Evolutionary conservation across 805 yeast genomes (phyloP), one percentile per base, ranked within the genome.

Genomic region (Torulaspora microellipsoides): DNA sequence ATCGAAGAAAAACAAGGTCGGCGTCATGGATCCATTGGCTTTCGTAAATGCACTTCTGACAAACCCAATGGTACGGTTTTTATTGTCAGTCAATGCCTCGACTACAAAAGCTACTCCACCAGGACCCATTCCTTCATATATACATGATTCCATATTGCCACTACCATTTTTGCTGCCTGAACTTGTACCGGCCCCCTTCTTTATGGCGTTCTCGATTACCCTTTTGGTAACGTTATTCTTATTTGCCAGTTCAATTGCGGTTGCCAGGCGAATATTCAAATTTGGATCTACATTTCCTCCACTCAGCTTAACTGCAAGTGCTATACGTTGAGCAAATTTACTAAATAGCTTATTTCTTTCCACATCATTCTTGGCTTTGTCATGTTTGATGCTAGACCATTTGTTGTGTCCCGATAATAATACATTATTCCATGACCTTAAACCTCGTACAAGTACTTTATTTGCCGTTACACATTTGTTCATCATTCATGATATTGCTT

Each of bases 311-410:
- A 87, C 91, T 36, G 93, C 84, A 33, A 85, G 72, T 12, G 85
- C 79, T 46, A 91, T 85, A 55, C 80, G 76, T 35, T 79, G 76
- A 5, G 96, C 83, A 57, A 85, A 71, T 53, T 81, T 78, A 54
- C 81, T 83, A 4, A 87, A 80, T 25, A 79, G 71, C 43, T 79
- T 76, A 46, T 87, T 82, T 62, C 78, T 81, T 46, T 76, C 79
- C 15, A 88, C 85, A 67, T 91, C 99, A 58, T 89, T 88, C 50
- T 87, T 86, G 43, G 95, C 95, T 66, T 91, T 91, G 60, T 85
- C 93, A 60, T 89, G 97, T 59, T 89, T 85, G 54, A 93, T 91
- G 37, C 85, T 87, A 34, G 95, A 86, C 99, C 99, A 91, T 65
- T 90, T 91, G 30, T 87, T 83, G 64, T 91, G 99, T 1, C 99